Evolutionary conservation across 2,329 filamentous ascomycete genomes (phyloP), one percentile per base, ranked within the genome.

Genomic region (Xylaria hypoxylon): DNA sequence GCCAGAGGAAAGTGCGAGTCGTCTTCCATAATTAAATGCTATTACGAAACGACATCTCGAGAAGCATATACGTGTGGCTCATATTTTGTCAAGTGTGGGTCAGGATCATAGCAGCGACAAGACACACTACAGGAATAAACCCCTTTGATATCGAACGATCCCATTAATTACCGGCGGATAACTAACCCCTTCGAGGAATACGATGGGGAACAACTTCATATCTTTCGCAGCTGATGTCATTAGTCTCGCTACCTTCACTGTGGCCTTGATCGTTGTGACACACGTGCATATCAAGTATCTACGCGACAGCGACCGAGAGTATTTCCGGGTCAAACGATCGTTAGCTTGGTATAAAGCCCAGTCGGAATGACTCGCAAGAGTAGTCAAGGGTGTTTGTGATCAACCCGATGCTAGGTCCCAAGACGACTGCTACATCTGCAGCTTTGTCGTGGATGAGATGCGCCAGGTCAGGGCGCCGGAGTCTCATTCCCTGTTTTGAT

Each of bases 341-440:
- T 75, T 84, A 6, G 80, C 77, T 7, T 84, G 82, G 82, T 85
- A 80, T 73, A 85, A 84, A 71, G 84, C 81, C 0, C 82, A 84
- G 72, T 82, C 80, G 2, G 75, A 77, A 5, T 85, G 80, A 79
- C 78, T 85, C 15, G 73, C 78, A 2, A 80, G 83, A 59, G 79
- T 84, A 0, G 73, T 83, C 35, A 72, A 72, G 19, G 77, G 73
- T 28, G 70, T 69, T 5, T 71, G 68, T 28, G 72, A 76, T 52
- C 71, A 73, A 17, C 68, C 71, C 1, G 72, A 75, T 58, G 68
- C 74, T 5, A 68, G 76, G 19, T 58, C 70, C 11, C 76, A 76
- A 52, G 75, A 77, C n/a, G 80, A 84, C 66, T 79, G 80, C 59
- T 78, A 84, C 59, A 84, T 84, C 81, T 84, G 82, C 70, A 73